Evolutionary conservation across 495 filamentous ascomycete genomes (phyloP).

Genomic region (Penicillium paxilli): DNA sequence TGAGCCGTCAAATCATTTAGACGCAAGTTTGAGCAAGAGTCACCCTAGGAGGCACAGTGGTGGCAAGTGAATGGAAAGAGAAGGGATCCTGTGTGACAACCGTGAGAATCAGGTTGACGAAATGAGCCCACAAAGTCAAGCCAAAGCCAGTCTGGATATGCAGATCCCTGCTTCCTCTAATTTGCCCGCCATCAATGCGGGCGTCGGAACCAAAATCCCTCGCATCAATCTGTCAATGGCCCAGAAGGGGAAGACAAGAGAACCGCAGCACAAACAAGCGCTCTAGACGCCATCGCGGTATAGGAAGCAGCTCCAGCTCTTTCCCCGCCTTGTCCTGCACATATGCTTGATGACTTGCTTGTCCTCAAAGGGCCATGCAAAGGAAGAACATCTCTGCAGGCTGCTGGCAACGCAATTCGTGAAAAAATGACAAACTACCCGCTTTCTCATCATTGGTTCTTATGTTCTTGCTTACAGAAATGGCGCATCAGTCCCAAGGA

Average conservation of each 20-base stretch:
- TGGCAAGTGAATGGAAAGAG: not conserved
- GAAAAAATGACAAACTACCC: slow-evolving; percentile 1
- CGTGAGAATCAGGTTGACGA: slow-evolving; percentile 1
- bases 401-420: slow-evolving; percentile 13
- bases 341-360: slow-evolving; percentile 27
- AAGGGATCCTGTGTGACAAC: slow-evolving; percentile 9
- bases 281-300: slow-evolving; percentile 36
- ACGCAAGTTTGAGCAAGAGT: slow-evolving; percentile 12
- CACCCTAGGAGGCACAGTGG: slow-evolving; percentile 13
- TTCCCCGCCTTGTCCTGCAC: slow-evolving; percentile 19
- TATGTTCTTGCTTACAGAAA: slow-evolving; percentile 22
- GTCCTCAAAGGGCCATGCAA: not conserved
- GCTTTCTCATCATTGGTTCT: slow-evolving; percentile 23
- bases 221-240: slow-evolving; percentile 13
- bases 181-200: slow-evolving; percentile 22
- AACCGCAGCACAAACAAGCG: slow-evolving; percentile 32
- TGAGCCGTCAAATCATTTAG: slow-evolving; percentile 13
- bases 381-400: slow-evolving; percentile 14
- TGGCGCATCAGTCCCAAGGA: slow-evolving; percentile 8
- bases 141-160: slow-evolving; percentile 3
- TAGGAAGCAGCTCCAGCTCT: slow-evolving; percentile 4
- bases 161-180: slow-evolving; percentile 16
- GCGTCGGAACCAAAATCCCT: slow-evolving; percentile 15
- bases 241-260: slow-evolving; percentile 3
- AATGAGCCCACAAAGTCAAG: not conserved